These are phyloP conservation scores for Lathyrus aphaca DNA, from an alignment of 306 rosid species.

Conservation along the genomic window DNA sequence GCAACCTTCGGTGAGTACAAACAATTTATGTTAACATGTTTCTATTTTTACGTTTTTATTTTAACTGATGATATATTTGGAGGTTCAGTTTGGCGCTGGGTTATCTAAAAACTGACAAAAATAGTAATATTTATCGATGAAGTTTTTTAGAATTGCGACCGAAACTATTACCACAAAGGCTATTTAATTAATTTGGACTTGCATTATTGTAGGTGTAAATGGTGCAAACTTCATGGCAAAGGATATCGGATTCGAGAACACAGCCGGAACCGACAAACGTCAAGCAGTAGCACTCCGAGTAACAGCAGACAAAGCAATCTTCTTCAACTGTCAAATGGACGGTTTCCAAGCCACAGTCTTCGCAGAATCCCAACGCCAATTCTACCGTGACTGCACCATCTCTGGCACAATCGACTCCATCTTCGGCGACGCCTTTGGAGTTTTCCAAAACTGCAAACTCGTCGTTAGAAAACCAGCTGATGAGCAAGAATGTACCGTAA, in stretches of 20 bases:
- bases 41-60: too few relatives aligned
- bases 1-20: slow-evolving; percentile 64
- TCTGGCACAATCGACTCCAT: slow-evolving; percentile 56
- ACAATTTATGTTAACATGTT: background rate
- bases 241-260: slow-evolving; percentile 62
- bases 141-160: too few relatives aligned
- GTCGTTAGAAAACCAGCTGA: slow-evolving; percentile 50
- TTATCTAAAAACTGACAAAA: too few relatives aligned
- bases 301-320: slow-evolving; percentile 49
- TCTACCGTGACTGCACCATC: slow-evolving; percentile 57
- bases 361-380: slow-evolving; percentile 51
- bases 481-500: slow-evolving; percentile 54
- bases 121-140: too few relatives aligned
- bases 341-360: slow-evolving; percentile 59
- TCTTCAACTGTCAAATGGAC: slow-evolving; percentile 50
- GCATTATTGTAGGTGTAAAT: slow-evolving; percentile 46
- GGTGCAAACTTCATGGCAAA: slow-evolving; percentile 68
- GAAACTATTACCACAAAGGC: too few relatives aligned
- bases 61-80: background rate
- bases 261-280: slow-evolving; percentile 48
- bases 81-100: background rate
- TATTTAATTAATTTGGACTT: background rate
- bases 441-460: slow-evolving; percentile 68
- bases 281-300: slow-evolving; percentile 61
- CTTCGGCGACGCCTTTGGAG: slow-evolving; percentile 47